Evolutionary conservation across 495 filamentous ascomycete genomes (phyloP).

Genomic region (Parathielavia hyrcaniae): DNA sequence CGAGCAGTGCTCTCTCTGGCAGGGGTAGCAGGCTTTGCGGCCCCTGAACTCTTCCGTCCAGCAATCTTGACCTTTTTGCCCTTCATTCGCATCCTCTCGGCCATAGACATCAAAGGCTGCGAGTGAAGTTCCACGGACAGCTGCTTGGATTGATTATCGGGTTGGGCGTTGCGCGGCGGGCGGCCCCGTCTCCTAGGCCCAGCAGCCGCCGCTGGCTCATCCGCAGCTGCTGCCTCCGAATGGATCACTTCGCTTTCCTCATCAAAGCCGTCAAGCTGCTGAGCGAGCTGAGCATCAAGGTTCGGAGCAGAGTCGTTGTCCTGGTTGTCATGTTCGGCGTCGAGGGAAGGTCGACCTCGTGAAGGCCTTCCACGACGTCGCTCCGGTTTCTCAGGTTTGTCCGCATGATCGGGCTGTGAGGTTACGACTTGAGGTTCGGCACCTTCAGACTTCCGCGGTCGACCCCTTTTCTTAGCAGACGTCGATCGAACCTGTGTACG

Average conservation of each 20-base stretch:
- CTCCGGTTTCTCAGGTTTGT: neutral
- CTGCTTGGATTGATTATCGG: neutral
- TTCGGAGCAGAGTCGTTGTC: conserved; percentile 8
- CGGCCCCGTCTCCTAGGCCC: conserved; percentile 26
- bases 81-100: conserved; percentile 40
- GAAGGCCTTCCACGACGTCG: conserved; percentile 26
- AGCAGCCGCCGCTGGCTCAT: neutral
- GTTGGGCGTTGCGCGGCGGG: conserved; percentile 19
- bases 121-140: conserved; percentile 13
- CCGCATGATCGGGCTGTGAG: neutral
- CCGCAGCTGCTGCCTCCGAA: neutral
- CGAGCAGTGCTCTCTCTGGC: conserved; percentile 15
- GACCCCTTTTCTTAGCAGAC: conserved; percentile 22
- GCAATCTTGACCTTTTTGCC: conserved; percentile 44
- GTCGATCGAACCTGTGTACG: neutral
- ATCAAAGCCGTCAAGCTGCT: conserved; percentile 27
- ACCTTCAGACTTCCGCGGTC: conserved; percentile 24
- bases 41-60: conserved; percentile 21
- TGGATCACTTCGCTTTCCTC: conserved; percentile 27
- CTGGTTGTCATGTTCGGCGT: conserved; percentile 1
- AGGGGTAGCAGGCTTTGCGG: conserved; percentile 9
- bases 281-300: conserved; percentile 25
- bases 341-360: conserved; percentile 7
- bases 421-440: neutral
- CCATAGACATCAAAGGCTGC: conserved; percentile 38